Base-by-base conservation (phyloP, 2,329 filamentous ascomycete genomes). In the Pseudogymnoascus sp. region DNA sequence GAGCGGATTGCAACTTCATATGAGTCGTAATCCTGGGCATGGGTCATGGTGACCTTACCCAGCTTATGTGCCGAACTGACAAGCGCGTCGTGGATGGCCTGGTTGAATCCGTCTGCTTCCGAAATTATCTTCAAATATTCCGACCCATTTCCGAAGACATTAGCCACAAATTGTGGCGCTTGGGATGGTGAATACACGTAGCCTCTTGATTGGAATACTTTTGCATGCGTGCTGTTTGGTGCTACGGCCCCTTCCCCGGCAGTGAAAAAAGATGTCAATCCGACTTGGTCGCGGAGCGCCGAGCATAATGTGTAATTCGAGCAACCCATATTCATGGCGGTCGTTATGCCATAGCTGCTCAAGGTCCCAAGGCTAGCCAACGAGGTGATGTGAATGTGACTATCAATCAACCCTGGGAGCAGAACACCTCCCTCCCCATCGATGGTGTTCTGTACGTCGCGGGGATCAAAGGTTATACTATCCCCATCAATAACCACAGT, bases 401-500 rank as follows among this genome's bases (percentile, higher is more conserved):
- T 65, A 48, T 72, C 70, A 60, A 72, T 72, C n/a, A 72, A 63
- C 3, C 70, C 70, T 0, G 71, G 71, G 21, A 70, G 69, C 9
- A 72, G 60, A 42, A 71, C 66, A 15, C 67, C 62, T 27, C 69
- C 69, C 15, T 60, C 60, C 35, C 64, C 70, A 31, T 73, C 69
- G 18, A 73, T 58, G 61, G 63, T 8, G 62, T 27, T 61, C 10
- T 13, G n/a, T 6, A 60, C 36, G 18, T 18, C 13, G 37, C 29
- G 58, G 15, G 27, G 15, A 45, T 52, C 58, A 15, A 31, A 29
- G 58, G 58, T 61, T 21, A 62, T 62, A 21, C 18, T 42, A 25
- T 55, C 61, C 5, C 61, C 58, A 36, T 62, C 61, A 18, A 62
- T 48, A 37, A 62, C 35, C 33, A 62, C 61, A 8, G 61, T 62